Evolutionary conservation across 1,284 basidiomycete species (phyloP), one percentile per base, ranked within the genome.

Genomic region (Puccinia brachypodii): DNA sequence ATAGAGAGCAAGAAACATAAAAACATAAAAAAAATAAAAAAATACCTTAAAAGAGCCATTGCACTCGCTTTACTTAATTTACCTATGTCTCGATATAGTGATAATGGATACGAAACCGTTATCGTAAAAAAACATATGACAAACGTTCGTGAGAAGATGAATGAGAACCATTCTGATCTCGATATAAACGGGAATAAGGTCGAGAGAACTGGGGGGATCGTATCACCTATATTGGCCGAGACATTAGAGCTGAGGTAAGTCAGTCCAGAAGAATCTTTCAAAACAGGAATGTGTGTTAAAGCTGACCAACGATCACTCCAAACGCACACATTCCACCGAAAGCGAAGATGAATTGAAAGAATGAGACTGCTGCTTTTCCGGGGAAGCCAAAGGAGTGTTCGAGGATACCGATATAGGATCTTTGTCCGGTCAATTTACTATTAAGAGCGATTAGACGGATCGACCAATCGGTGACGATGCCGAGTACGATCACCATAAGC

Each of bases 351-450:
- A 99, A 98, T 86, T 99, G 97, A 87, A 99, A 99, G 87, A 98
- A 93, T 0, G 95, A 97, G 16, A 98, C 95, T 0, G 94, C 94
- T 2, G 94, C 93, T 74, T 94, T 90, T 40, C 95, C 95, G 81
- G 91, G 91, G 6, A 90, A 88, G 11, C 97, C 97, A 85, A 96
- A 99, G 87, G 95, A 98, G 82, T 92, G 92, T 85, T 94, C 89
- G 95, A 98, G 97, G 83, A 97, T 94, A 84, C 83, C 96, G 84
- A 98, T 97, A 86, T 99, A 99, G 0, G 94, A 95, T 83, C 91
- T 91, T 74, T 93, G 89, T 0, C 97, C 96, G 84, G 93, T 94
- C 82, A 99, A 89, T 88, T 99, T 99, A 44, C 95, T 96, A 86
- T 98, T 98, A 84, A 96, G 87, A 14, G 53, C 96, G 77, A 98